Percentiles rank a stretch among this genome's conserved stretches.
phyloP scores from a whole-genome alignment of 148 eudicot species.

The Nyssa sinensis region DNA sequence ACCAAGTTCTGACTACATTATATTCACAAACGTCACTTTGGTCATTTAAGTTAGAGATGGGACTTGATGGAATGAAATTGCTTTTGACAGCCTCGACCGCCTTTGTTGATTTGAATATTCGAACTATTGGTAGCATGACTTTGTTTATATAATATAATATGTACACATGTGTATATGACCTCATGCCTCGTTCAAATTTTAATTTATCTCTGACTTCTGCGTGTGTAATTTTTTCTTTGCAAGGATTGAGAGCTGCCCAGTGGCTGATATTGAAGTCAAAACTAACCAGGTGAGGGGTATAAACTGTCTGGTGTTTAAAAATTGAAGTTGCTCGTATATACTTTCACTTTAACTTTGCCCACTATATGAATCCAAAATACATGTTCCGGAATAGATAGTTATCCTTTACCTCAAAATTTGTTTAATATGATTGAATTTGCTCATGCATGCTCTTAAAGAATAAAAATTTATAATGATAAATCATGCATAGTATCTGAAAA shows the following conservation, averaged over 20 bases:
- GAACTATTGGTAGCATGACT: not conserved
- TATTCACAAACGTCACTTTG: not conserved
- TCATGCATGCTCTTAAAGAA: not conserved
- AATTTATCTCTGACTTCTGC: not conserved
- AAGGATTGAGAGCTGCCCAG: constrained; percentile 52
- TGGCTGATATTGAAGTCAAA: constrained; percentile 41
- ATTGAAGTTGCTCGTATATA: not conserved
- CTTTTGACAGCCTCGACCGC: not conserved
- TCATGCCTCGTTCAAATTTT: not conserved
- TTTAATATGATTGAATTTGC: not conserved
- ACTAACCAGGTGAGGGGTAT: constrained; percentile 50
- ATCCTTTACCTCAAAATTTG: too few species aligned
- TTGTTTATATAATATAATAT: not conserved
- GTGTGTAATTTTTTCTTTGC: constrained; percentile 13
- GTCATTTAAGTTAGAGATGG: not conserved
- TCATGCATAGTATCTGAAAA: not conserved
- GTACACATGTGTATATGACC: not conserved
- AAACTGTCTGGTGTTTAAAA: not conserved
- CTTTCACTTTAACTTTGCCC: not conserved
- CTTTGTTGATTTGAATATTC: not conserved
- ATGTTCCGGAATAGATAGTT: not conserved
- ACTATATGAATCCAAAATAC: too few species aligned
- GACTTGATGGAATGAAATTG: not conserved
- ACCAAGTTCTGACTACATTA: too few species aligned
- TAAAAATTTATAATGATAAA: too few species aligned